Conservation (phyloP, 2,329 filamentous ascomycete species). For the Truncatella angustata region DNA sequence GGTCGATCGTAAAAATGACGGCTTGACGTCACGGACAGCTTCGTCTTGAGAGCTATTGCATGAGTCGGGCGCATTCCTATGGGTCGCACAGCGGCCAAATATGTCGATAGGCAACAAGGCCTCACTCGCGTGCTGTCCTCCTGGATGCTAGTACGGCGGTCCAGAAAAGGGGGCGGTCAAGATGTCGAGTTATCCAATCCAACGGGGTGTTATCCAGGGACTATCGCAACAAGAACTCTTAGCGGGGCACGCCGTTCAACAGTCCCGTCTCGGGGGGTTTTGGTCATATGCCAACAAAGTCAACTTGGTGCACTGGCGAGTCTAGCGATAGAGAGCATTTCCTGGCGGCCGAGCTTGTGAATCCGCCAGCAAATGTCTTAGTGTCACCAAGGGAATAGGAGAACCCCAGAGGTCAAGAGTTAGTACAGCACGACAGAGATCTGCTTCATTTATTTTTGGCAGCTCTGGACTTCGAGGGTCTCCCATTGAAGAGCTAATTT, state of each 20-base stretch:
- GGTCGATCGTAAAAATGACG: background rate
- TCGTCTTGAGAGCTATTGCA: no score
- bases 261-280: no score
- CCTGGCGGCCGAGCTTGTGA: background rate
- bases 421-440: no score
- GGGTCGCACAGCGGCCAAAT: no score
- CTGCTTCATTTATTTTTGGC: no score
- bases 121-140: background rate
- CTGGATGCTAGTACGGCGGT: background rate
- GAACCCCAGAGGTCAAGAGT: background rate
- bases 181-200: constrained; percentile 1
- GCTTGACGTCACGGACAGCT: constrained; percentile 9
- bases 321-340: no score
- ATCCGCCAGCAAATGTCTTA: background rate
- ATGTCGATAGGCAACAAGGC: no score
- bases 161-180: constrained; percentile 2
- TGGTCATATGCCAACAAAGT: background rate
- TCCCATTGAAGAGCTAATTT: background rate
- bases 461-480: no score
- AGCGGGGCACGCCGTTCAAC: background rate
- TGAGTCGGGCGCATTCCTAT: no score
- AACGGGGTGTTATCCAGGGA: background rate
- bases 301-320: no score
- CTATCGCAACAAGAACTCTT: constrained; percentile 8
- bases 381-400: background rate